These are phyloP conservation scores for Polytrichum formosum DNA, from an alignment of 225 moss, liverwort and hornwort genomes.

Conservation along the genomic window DNA sequence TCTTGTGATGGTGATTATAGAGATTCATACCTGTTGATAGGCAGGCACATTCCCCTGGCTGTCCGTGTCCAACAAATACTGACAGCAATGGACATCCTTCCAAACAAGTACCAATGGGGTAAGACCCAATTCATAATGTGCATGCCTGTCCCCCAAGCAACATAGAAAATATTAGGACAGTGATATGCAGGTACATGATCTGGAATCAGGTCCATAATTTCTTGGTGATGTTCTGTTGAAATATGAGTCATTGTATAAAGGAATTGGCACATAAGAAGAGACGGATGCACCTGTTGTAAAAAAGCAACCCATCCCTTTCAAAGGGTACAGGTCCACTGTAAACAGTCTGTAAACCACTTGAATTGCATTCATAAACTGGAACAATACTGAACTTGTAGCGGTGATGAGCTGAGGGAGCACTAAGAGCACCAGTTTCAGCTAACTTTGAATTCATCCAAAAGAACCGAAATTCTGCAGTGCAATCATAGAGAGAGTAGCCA, in stretches of 20 bases:
- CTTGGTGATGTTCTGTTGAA: not conserved
- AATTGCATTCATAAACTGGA: conserved; percentile 78
- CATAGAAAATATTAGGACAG: not conserved
- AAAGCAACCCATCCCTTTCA: conserved; percentile 80
- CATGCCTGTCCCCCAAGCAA: conserved; percentile 59
- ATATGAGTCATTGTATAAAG: not conserved
- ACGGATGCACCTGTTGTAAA: conserved; percentile 68
- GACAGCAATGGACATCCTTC: conserved; percentile 90
- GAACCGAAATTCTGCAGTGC: conserved; percentile 85
- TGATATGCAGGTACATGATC: too few relatives aligned
- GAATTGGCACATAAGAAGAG: not conserved
- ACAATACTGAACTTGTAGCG: conserved; percentile 87
- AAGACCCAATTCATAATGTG: conserved; percentile 80
- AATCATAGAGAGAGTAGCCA: conserved; percentile 97
- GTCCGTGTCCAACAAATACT: conserved; percentile 89
- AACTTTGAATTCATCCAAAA: conserved; percentile 97
- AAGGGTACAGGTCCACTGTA: conserved; percentile 66
- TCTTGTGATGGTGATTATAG: too few relatives aligned
- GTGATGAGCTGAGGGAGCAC: conserved; percentile 70
- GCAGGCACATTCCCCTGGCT: conserved; percentile 79
- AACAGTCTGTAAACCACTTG: conserved; percentile 68
- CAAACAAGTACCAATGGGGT: conserved; percentile 91
- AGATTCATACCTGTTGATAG: conserved; percentile 71
- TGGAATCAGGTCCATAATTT: too few relatives aligned
- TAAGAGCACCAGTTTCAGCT: conserved; percentile 74